Conservation (phyloP, 306 rosid species). For the Trichosanthes truncata region DNA sequence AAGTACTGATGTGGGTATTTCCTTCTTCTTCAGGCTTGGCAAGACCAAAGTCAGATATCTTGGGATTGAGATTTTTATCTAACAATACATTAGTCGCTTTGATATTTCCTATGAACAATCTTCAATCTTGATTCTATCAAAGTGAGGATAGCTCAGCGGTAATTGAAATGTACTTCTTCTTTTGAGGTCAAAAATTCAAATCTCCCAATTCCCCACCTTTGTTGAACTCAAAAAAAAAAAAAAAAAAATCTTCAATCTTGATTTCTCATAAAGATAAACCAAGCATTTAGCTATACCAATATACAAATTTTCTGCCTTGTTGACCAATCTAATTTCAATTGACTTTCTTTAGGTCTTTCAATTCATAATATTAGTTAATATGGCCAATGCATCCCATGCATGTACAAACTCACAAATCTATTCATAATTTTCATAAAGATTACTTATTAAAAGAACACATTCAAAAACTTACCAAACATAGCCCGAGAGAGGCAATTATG, state of each 20-base stretch:
- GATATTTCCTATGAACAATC: slow-evolving; percentile 29
- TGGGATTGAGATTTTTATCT: neutral
- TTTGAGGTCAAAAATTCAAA: too few relatives aligned
- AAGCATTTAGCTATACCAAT: neutral
- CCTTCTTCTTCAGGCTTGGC: neutral
- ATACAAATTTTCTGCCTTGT: neutral
- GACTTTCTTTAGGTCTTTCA: neutral
- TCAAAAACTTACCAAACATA: neutral
- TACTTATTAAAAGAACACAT: neutral
- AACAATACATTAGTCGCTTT: slow-evolving; percentile 26
- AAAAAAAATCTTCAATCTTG: too few relatives aligned
- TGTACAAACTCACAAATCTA: too few relatives aligned
- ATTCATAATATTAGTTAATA: neutral
- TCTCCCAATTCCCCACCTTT: too few relatives aligned
- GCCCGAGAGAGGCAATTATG: neutral
- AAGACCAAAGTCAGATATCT: neutral
- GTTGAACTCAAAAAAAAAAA: too few relatives aligned
- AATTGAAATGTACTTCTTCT: too few relatives aligned
- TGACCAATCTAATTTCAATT: neutral
- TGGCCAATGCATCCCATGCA: neutral
- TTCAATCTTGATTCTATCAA: neutral
- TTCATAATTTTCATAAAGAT: neutral
- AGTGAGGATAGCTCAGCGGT: too few relatives aligned
- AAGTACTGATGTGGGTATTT: neutral
- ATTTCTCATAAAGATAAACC: neutral